phyloP scores from a whole-genome alignment of 106 monocot genomes.

The Triglochin maritima region DNA sequence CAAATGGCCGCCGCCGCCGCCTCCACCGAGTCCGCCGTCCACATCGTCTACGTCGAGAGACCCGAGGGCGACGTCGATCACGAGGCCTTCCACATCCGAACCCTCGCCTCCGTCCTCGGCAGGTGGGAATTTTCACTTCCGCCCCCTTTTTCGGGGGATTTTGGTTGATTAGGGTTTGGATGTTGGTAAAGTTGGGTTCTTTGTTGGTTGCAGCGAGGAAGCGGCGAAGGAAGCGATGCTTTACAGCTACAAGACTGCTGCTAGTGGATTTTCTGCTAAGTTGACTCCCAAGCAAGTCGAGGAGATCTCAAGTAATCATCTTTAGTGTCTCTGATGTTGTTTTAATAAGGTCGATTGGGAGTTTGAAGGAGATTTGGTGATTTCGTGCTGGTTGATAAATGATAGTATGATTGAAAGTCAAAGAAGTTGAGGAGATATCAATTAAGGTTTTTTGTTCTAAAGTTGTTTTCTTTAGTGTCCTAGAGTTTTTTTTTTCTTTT shows the following conservation, averaged over 20 bases:
- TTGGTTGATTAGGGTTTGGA: too few relatives aligned
- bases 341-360: too few relatives aligned
- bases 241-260: conserved; percentile 57
- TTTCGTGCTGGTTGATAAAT: too few relatives aligned
- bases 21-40: conserved; percentile 15
- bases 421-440: too few relatives aligned
- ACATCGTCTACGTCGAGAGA: conserved; percentile 45
- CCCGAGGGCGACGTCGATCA: conserved; percentile 30
- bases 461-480: too few relatives aligned
- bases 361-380: too few relatives aligned
- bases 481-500: too few relatives aligned
- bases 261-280: conserved; percentile 73
- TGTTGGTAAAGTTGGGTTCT: neutral
- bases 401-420: too few relatives aligned
- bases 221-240: conserved; percentile 61
- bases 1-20: neutral
- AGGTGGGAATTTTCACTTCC: conserved; percentile 17
- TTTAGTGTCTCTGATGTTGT: neutral
- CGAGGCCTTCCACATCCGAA: conserved; percentile 49
- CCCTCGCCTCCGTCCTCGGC: conserved; percentile 54
- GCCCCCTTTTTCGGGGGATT: too few relatives aligned
- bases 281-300: conserved; percentile 59
- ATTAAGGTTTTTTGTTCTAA: too few relatives aligned
- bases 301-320: conserved; percentile 34
- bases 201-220: conserved; percentile 34